Percentiles rank a stretch among this genome's conserved stretches.
These are phyloP conservation scores for Dipteronia sinensis DNA, from an alignment of 345 rosid genomes.

Conservation along the genomic window DNA sequence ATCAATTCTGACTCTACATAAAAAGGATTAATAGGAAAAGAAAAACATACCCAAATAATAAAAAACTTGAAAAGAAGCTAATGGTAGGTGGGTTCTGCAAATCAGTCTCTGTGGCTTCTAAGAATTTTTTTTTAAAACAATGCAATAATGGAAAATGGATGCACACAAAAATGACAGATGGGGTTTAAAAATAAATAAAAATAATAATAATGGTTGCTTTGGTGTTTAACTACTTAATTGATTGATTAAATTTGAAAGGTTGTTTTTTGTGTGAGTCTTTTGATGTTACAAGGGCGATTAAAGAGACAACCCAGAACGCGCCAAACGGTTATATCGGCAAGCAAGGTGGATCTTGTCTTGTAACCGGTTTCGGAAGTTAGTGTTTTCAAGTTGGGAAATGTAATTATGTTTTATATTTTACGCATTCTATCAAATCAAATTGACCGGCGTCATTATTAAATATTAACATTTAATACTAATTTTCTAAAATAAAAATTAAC, in stretches of 20 bases:
- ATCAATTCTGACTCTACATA: background rate
- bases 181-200: background rate
- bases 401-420: too few species aligned
- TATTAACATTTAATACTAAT: too few species aligned
- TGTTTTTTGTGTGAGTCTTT: constrained; percentile 15
- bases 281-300: constrained; percentile 27
- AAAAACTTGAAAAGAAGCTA: background rate
- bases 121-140: background rate
- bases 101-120: too few species aligned
- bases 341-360: constrained; percentile 52
- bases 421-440: too few species aligned
- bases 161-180: background rate
- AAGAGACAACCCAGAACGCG: constrained; percentile 29
- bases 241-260: background rate
- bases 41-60: background rate
- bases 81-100: background rate
- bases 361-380: constrained; percentile 28
- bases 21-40: background rate
- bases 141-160: background rate
- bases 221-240: background rate
- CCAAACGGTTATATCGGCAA: constrained; percentile 55
- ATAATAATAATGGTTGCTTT: background rate
- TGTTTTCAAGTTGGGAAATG: background rate
- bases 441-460: too few species aligned
- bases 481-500: too few species aligned